Base-by-base conservation (phyloP, 129 eudicot species). In the Flaveria sonorensis region DNA sequence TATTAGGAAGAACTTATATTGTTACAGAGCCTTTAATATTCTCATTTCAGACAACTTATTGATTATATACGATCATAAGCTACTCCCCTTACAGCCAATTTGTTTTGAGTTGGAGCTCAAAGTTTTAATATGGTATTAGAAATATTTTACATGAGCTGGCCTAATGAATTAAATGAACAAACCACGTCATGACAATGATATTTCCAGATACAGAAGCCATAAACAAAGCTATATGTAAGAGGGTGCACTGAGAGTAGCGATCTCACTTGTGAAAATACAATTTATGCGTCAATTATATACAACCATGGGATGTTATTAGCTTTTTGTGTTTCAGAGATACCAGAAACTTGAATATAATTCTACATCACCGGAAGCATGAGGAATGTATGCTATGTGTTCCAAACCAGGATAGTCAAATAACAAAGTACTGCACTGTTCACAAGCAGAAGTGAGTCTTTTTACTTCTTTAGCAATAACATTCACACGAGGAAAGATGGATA, bases 391-490 rank as follows among this genome's bases (percentile, higher is more conserved):
- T 50, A 14, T 26, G 63, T 16, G 46, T 14, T 26, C 75, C 47
- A 71, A 7, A 24, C 11, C 45, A 28, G 16, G 23, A 28, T 12
- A 26, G 50, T 10, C 24, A 28, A 18, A 13, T 57, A 56, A 21
- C 56, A 56, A 30, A 72, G 50, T 20, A 45, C 39, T 55, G 5
- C 30, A 72, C 12, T 52, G 66, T 30, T 20, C 67, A 52, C 18
- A 53, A 15, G 39, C 47, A 72, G 4, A 71, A 32, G 48, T 12
- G 28, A 20, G 77, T 36, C 67, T 72, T 32, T 72, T 23, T 36
- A 72, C 68, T 72, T 45, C 66, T 72, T 72, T 55, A 13, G 51
- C 66, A 12, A 53, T 72, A n/a, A 39, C 53, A 18, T 6, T 65
- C 50, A 75, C 62, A n/a, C n/a, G 8, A 61, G 10, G 3, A 61